A percentile compares a stretch with the other conserved stretches of the same genome.
These are phyloP conservation scores for Acacia melanoxylon DNA, from an alignment of 306 rosid genomes.

Conservation along the genomic window DNA sequence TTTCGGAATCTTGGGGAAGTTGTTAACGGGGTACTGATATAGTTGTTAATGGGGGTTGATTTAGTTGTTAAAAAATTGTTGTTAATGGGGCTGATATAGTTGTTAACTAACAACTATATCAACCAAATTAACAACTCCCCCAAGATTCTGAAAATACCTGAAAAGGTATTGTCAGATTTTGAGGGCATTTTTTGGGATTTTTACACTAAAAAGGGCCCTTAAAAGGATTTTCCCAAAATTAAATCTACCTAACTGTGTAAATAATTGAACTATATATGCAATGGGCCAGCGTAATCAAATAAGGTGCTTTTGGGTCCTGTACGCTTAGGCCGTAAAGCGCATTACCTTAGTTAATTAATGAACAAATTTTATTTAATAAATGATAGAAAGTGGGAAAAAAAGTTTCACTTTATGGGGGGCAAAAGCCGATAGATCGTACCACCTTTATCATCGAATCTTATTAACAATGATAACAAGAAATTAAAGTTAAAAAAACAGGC, in stretches of 20 bases:
- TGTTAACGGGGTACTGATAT: too few relatives aligned
- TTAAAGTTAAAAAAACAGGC: not conserved
- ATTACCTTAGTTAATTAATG: not conserved
- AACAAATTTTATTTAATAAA: not conserved
- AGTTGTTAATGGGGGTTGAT: too few relatives aligned
- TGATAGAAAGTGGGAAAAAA: slow-evolving; percentile 36
- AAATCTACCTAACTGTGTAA: not conserved
- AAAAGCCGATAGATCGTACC: slow-evolving; percentile 31
- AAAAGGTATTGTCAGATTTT: too few relatives aligned
- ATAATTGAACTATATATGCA: not conserved
- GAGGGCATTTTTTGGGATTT: too few relatives aligned
- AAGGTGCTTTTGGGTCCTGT: slow-evolving; percentile 30
- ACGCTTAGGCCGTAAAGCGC: slow-evolving; percentile 55
- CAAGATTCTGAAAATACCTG: too few relatives aligned
- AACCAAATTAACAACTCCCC: too few relatives aligned
- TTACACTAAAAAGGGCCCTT: too few relatives aligned
- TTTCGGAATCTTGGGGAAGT: too few relatives aligned
- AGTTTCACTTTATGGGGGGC: slow-evolving; percentile 37
- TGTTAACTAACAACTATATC: too few relatives aligned
- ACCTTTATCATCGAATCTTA: slow-evolving; percentile 43
- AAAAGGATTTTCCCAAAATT: too few relatives aligned
- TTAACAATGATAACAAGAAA: slow-evolving; percentile 16
- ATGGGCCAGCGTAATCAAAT: not conserved
- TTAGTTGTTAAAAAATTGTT: too few relatives aligned
- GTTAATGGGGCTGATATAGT: too few relatives aligned